phyloP scores from a whole-genome alignment of 2,329 filamentous ascomycete genomes.

The Raffaelea deltoideospora region DNA sequence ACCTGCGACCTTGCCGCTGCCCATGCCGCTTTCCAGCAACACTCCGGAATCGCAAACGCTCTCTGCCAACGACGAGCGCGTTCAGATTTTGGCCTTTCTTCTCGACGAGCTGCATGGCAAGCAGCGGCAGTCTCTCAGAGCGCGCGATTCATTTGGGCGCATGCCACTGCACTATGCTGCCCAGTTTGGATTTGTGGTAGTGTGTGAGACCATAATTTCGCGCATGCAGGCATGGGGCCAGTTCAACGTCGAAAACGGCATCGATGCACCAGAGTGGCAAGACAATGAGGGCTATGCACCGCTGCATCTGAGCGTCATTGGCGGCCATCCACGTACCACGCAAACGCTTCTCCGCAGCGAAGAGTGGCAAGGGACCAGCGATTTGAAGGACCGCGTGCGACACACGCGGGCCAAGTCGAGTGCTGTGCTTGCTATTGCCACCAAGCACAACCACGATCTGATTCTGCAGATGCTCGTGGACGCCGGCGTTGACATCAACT shows the following conservation, averaged over 20 bases:
- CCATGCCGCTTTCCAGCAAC: constrained; percentile 45
- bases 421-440: constrained; percentile 74
- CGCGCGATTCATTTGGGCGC: constrained; percentile 65
- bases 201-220: constrained; percentile 75
- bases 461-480: constrained; percentile 83
- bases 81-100: constrained; percentile 47
- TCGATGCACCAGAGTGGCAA: constrained; percentile 81
- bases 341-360: constrained; percentile 67
- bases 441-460: constrained; percentile 68
- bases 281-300: constrained; percentile 85
- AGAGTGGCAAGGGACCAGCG: constrained; percentile 51
- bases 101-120: constrained; percentile 52
- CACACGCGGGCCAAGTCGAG: constrained; percentile 68
- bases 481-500: constrained; percentile 84
- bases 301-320: constrained; percentile 81
- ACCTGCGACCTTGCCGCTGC: constrained; percentile 54
- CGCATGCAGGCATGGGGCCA: constrained; percentile 82
- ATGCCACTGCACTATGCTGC: constrained; percentile 86
- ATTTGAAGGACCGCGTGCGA: constrained; percentile 47
- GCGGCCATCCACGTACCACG: constrained; percentile 78
- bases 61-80: constrained; percentile 56
- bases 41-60: constrained; percentile 54
- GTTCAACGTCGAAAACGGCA: constrained; percentile 70
- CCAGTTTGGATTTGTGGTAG: constrained; percentile 84
- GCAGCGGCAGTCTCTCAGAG: constrained; percentile 53